Base-by-base conservation (phyloP, 1,284 basidiomycete genomes). In the Pholiota adiposa region DNA sequence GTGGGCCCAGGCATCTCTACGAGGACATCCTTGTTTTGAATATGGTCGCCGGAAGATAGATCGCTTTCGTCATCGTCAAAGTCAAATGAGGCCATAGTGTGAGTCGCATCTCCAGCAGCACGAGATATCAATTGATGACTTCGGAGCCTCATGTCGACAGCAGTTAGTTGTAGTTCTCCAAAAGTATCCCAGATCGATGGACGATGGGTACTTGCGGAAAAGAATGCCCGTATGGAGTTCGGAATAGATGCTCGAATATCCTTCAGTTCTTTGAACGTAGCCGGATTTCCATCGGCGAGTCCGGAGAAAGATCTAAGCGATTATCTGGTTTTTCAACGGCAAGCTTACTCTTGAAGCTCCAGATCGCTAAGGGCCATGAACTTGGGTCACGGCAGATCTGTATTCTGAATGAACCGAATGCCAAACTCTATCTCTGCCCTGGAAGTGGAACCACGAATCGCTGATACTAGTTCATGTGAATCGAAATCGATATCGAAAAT, bases 401-500 rank as follows among this genome's bases (percentile, higher is more conserved):
- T 11, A 8, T 16, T 14, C 9, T 53, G 7, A 16, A 58, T 40
- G 18, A 58, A 50, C 9, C 33, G 25, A 16, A 44, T 54, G 11
- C 44, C 57, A 19, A 54, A 5, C 29, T 31, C 29, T 31, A 4
- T 49, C 44, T 12, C 50, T 51, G 25, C 33, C 14, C 14, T 25
- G n/a, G 34, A 27, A 11, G 54, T 11, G 44, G 18, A 40, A 11
- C 51, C n/a, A 31, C 25, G 34, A 9, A 58, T 23, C 14, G 52
- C 41, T 29, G 51, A 18, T 4, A 33, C 57, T 16, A 58, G 43
- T 9, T 58, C 57, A 49, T 49, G 36, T 31, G 34, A 27, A 44
- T 58, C 57, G 5, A 54, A 48, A 46, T 58, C 57, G 5, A 54
- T 40, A 46, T 58, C 51, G 14, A 54, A n/a, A 19, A 58, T 40